Base-by-base conservation (phyloP, 2,329 filamentous ascomycete genomes). In the Colletotrichum sojae region DNA sequence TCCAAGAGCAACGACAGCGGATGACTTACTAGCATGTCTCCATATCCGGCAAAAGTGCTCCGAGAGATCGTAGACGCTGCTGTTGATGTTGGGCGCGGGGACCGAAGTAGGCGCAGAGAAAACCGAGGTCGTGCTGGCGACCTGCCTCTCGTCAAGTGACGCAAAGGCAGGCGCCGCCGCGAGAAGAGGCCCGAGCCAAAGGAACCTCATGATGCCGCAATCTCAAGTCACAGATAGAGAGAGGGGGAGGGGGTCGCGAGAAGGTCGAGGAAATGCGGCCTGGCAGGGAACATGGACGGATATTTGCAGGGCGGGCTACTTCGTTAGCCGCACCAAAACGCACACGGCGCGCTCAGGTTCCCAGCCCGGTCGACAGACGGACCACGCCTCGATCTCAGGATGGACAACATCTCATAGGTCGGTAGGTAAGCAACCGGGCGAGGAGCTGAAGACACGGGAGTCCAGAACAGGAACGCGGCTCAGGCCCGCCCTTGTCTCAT, bases 21-120 rank as follows among this genome's bases (percentile, higher is more conserved):
- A 5, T 6, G 5, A 56, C 58, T 45, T 8, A 67, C 64, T 67
- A 8, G 64, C 64, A 39, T 67, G 64, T 4, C 64, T 51, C 22
- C 60, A 67, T 15, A 67, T 39, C 1, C 64, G 49, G 46, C 64
- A 67, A 18, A 51, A 67, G 8, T 67, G 64, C 36, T 57, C 58
- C 2, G 64, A 67, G 5, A 67, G 46, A 31, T 67, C 64, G 25
- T 52, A 67, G 3, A 57, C 22, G 31, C 45, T 67, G 22, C 64
- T 67, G 25, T 67, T 67, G 20, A 63, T 40, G 36, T 10, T 40
- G 13, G 64, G 58, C 8, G 64, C 64, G n/a, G 59, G 64, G 1
- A 57, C 36, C 10, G 64, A 48, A 13, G 65, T 68, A 39, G 65
- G 65, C 1, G 65, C 65, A 20, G 53, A 40, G 36, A 68, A 68